These are phyloP conservation scores for Xeromyces bisporus DNA, from an alignment of 495 filamentous ascomycete species.

Conservation along the genomic window DNA sequence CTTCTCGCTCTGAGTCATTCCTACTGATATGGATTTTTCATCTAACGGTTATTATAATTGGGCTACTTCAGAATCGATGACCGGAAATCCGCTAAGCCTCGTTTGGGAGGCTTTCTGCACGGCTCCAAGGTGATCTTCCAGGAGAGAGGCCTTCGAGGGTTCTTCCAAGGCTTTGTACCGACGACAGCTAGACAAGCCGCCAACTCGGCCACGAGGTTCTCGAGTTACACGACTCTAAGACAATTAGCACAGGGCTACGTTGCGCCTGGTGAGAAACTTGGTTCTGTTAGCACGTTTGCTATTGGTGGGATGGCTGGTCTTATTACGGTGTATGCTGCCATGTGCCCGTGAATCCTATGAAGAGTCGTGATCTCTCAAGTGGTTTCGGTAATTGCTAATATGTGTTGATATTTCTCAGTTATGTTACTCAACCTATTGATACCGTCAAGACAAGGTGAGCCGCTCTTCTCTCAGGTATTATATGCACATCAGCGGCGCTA, in stretches of 20 bases:
- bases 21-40: too few relatives aligned
- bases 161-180: constrained; percentile 93
- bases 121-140: constrained; percentile 71
- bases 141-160: constrained; percentile 75
- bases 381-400: too few relatives aligned
- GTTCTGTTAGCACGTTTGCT: constrained; percentile 73
- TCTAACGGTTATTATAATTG: constrained; percentile 1
- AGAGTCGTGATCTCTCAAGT: too few relatives aligned
- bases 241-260: constrained; percentile 86
- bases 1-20: not conserved
- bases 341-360: too few relatives aligned
- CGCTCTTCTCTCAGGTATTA: constrained; percentile 2
- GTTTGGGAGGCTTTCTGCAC: constrained; percentile 85
- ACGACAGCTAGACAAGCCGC: constrained; percentile 90
- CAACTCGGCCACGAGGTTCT: constrained; percentile 80
- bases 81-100: constrained; percentile 69
- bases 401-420: too few relatives aligned
- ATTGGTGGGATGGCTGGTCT: constrained; percentile 80
- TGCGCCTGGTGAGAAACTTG: constrained; percentile 86
- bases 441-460: constrained; percentile 74
- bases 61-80: constrained; percentile 60
- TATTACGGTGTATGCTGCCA: constrained; percentile 59
- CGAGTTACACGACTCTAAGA: constrained; percentile 74
- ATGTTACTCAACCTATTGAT: constrained; percentile 74
- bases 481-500: not conserved